Evolutionary conservation across 768 basidiomycete species (phyloP), one percentile per base, ranked within the genome.

Genomic region (Boletus rubroflammeus): DNA sequence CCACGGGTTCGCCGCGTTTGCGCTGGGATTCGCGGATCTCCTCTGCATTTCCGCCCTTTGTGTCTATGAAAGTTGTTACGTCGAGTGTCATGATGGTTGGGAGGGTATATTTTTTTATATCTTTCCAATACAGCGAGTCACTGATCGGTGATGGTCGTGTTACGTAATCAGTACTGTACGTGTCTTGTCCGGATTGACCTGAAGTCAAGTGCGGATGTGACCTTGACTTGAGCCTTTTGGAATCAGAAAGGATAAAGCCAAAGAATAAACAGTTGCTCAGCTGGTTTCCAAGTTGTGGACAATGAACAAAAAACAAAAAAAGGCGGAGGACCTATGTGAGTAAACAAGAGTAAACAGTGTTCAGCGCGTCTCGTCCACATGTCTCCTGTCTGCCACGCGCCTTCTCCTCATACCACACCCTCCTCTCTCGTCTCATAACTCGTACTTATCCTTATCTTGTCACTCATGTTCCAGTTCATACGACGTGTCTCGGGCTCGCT

Each of bases 11-110:
- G 10, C 90, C 90, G 45, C 97, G 83, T 73, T 92, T 94, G 64
- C 85, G 78, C 76, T 99, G 96, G 4, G 95, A 98, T 64, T 93
- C 93, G 53, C 88, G 78, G 57, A 98, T 94, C 66, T 85, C 82
- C 60, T 89, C 85, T 15, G 95, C 84, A 75, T 97, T 90, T 34
- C 97, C 97, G 25, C 95, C 97, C 69, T 93, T 93, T 73, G 73
- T 82, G 66, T 90, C 85, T 61, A 93, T 90, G 62, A 93, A 93
- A 51, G 77, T 80, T 11, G 84, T 76, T 23, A 93, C 76, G 75
- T 93, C 91, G 61, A 93, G 77, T 15, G 91, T 93, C 91, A 93
- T 93, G 62, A 6, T 39, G 48, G 55, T 26, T 35, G 34, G 5
- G 23, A 39, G 23, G 51, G 23, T 23, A 38, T 47, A 23, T 19